These are phyloP conservation scores for Fusarium nodosum DNA, from an alignment of 2,329 filamentous ascomycete species.

Conservation along the genomic window DNA sequence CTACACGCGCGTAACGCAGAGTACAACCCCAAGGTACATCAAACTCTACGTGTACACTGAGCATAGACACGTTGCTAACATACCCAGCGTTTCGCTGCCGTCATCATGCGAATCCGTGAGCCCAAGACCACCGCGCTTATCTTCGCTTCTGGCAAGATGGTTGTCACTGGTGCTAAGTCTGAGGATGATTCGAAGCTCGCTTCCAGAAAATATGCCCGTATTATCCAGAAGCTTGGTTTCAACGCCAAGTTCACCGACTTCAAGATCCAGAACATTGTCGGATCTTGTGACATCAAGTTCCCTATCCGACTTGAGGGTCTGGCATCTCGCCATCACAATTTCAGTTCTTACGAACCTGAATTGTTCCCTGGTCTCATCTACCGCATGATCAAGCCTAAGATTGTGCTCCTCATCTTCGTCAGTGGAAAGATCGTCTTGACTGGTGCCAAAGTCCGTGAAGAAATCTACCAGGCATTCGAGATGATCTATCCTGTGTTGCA, in stretches of 20 bases:
- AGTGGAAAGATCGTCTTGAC: slow-evolving; percentile 98
- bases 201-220: slow-evolving; percentile 96
- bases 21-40: slow-evolving; percentile 94
- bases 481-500: slow-evolving; percentile 97
- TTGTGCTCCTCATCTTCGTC: slow-evolving; percentile 97
- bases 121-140: slow-evolving; percentile 98
- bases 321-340: slow-evolving; percentile 97
- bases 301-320: slow-evolving; percentile 96
- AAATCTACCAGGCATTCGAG: slow-evolving; percentile 97
- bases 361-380: slow-evolving; percentile 99
- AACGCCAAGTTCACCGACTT: slow-evolving; percentile 99
- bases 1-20: slow-evolving; percentile 98
- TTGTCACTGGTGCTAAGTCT: slow-evolving; percentile 96
- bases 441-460: slow-evolving; percentile 96
- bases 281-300: slow-evolving; percentile 99
- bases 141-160: slow-evolving; percentile 99
- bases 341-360: slow-evolving; percentile 98
- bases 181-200: slow-evolving; percentile 98
- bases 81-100: slow-evolving; percentile 91
- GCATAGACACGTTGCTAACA: slow-evolving; percentile 51
- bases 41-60: slow-evolving; percentile 46
- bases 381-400: slow-evolving; percentile 99
- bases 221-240: slow-evolving; percentile 99
- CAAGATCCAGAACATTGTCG: slow-evolving; percentile 99
- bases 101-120: slow-evolving; percentile 99